Evolutionary conservation across 163 green algal genomes (phyloP), one percentile per base, ranked within the genome.

Genomic region (Coccomyxa subellipsoidea): DNA sequence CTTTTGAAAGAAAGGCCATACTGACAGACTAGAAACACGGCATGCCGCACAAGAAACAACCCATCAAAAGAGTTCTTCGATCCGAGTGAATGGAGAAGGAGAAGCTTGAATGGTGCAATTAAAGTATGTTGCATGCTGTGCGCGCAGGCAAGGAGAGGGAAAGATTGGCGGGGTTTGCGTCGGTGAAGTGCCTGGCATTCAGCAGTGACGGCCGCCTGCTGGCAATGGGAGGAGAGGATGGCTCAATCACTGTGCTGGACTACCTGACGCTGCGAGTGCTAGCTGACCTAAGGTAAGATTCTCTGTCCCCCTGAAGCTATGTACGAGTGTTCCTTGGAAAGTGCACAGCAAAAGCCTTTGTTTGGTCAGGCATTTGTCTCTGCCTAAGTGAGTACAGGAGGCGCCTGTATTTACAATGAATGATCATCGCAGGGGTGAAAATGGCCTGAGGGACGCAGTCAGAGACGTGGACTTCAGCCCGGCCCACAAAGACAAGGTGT

Each of bases 151-250:
- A 82, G 23, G 83, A 31, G 70, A 70, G 32, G 10, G 75, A 83
- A 31, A 77, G 79, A 38, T 76, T 78, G 38, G 31, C 37, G 54
- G 27, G 4, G 35, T 34, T 75, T 72, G 73, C 59, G 29, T 54
- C 80, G 0, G 76, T 89, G 31, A 89, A 92, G 72, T 88, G 81
- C 73, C 73, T 92, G 69, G 79, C 80, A 3, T 92, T 92, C 75
- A 85, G 72, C 70, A 38, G 39, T 39, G 86, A 90, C 37, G 88
- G 88, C 25, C 54, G 80, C 27, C 37, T 83, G 53, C 79, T 92
- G 79, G 88, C 80, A 29, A 40, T 92, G 70, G 86, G 88, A 36
- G 75, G 54, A 0, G 86, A 89, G 75, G 86, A 90, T 69, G 88
- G 88, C 47, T 59, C 35, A 10, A 54, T 92, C 15, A 32, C 80